These are phyloP conservation scores for Backusella liffmaniae DNA, from an alignment of 192 early-diverging fungal genomes.

Conservation along the genomic window DNA sequence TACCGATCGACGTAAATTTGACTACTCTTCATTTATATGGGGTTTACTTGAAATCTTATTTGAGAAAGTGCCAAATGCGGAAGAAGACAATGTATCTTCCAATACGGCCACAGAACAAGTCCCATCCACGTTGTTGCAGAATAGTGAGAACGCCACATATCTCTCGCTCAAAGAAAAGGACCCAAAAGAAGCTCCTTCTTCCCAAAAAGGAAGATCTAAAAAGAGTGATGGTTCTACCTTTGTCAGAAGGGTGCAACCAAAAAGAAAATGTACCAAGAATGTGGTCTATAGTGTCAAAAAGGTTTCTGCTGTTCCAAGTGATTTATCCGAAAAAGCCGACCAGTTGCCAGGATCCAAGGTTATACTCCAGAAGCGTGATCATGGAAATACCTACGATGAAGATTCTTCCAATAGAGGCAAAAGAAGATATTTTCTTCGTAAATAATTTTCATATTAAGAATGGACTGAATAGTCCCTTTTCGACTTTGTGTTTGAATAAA, in stretches of 20 bases:
- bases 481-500: not conserved
- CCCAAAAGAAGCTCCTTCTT: not conserved
- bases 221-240: not conserved
- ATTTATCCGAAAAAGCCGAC: not conserved
- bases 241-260: not conserved
- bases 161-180: not conserved
- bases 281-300: not conserved
- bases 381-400: not conserved
- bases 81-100: not conserved
- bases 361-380: not conserved
- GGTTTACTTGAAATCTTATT: not conserved
- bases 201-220: not conserved
- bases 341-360: not conserved
- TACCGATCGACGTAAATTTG: not conserved
- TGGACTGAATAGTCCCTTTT: not conserved
- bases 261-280: not conserved
- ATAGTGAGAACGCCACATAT: not conserved
- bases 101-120: not conserved
- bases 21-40: not conserved
- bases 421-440: not conserved
- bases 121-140: not conserved
- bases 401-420: not conserved
- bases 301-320: not conserved
- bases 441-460: not conserved
- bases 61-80: not conserved